phyloP scores from a whole-genome alignment of 257 asterid species.

The Rubia yunnanensis region DNA sequence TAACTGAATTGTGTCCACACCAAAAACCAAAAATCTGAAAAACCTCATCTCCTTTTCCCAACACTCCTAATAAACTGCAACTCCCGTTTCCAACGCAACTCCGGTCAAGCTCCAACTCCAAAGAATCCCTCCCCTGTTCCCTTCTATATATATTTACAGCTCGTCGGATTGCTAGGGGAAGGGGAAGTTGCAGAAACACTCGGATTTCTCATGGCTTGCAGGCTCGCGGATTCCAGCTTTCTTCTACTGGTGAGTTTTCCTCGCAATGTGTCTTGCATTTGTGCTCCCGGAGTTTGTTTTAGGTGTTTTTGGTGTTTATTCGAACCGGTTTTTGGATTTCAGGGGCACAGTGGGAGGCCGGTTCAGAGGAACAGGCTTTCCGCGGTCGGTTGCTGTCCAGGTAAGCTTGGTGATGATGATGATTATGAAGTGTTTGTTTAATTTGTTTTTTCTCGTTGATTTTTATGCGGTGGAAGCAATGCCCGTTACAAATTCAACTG shows the following conservation, averaged over 20 bases:
- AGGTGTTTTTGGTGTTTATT: conserved; percentile 4
- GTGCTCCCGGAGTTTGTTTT: background rate
- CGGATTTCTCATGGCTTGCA: conserved; percentile 46
- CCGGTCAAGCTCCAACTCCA: background rate
- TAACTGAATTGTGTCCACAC: conserved; percentile 13
- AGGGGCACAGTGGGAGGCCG: conserved; percentile 57
- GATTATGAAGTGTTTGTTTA: background rate
- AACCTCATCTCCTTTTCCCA: conserved; percentile 1
- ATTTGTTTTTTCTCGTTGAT: background rate
- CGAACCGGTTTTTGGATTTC: conserved; percentile 2
- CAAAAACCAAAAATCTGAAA: background rate
- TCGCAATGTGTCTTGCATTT: background rate
- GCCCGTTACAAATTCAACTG: background rate
- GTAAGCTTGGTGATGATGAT: conserved; percentile 19
- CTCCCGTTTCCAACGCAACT: background rate
- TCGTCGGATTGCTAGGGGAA: background rate
- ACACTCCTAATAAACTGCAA: background rate
- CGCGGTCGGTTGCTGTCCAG: conserved; percentile 47
- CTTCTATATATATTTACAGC: background rate
- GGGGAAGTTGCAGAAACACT: background rate
- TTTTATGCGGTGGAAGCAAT: background rate
- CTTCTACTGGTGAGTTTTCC: conserved; percentile 44
- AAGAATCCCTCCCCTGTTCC: background rate
- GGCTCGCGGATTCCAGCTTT: conserved; percentile 49
- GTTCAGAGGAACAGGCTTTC: conserved; percentile 32